These are phyloP conservation scores for Fusarium xyrophilum DNA, from an alignment of 2,329 filamentous ascomycete genomes.

Conservation along the genomic window DNA sequence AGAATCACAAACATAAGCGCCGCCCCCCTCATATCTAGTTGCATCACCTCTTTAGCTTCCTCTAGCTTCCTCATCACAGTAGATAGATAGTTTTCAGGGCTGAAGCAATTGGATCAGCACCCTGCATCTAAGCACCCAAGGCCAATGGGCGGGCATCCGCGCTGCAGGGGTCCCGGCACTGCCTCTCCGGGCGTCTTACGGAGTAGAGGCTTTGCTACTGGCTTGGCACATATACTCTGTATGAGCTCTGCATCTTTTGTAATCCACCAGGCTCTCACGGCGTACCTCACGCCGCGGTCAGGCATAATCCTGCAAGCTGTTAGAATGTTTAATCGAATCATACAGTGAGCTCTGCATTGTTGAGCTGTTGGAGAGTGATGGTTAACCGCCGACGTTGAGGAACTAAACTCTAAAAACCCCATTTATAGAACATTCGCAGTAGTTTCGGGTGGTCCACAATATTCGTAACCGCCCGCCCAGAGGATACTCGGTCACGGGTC, in stretches of 20 bases:
- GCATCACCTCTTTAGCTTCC: neutral
- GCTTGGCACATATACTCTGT: neutral
- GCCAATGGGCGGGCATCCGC: neutral
- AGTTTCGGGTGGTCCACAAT: neutral
- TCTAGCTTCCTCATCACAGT: neutral
- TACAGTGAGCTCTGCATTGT: neutral
- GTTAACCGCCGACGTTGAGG: neutral
- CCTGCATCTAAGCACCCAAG: neutral
- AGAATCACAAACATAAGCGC: neutral
- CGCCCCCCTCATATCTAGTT: conserved; percentile 6
- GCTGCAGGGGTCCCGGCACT: conserved; percentile 4
- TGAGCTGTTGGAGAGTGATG: neutral
- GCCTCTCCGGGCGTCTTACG: conserved; percentile 15
- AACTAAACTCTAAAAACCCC: neutral
- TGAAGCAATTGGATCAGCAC: neutral
- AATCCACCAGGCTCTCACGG: neutral
- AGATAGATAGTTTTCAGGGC: neutral
- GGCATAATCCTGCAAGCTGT: neutral
- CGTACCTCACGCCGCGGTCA: neutral
- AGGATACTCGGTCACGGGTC: neutral
- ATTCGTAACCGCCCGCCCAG: conserved; percentile 1
- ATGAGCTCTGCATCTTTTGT: neutral
- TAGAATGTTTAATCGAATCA: neutral
- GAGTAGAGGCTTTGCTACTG: neutral
- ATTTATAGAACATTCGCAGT: neutral